Base-by-base conservation (phyloP, 345 rosid genomes). In the Lumnitzera littorea region DNA sequence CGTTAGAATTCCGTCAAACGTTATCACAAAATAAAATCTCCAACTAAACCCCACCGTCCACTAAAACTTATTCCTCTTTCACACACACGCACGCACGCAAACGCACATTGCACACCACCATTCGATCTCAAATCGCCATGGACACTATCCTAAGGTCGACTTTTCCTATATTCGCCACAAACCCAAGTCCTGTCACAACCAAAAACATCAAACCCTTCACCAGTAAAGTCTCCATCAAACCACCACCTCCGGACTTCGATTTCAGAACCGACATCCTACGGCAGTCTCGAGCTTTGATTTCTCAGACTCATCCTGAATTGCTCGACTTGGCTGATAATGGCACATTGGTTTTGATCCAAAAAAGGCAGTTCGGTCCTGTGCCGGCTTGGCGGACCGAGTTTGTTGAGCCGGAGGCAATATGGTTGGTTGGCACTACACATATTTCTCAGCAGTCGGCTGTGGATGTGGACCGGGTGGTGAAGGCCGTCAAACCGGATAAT, bases 311-410 rank as follows among this genome's bases (percentile, higher is more conserved):
- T 67, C 87, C 91, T 0, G 81, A 84, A 53, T 58, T 87, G 65
- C 77, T 71, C 48, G 82, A 87, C 70, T 76, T 86, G 76, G 97
- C 91, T 9, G 84, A 81, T 15, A 67, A 63, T 4, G 91, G 91
- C 14, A 76, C 72, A 15, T 62, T 90, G 31, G 71, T 94, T 23
- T 63, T 90, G 43, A 69, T 84, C 27, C 74, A 83, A 77, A 89
- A 83, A 80, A 63, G 59, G 51, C 78, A 70, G 66, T 87, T 80
- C 55, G 90, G 89, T 15, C 96, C 97, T 1, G 80, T 81, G 16
- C 97, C 89, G 12, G 55, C 84, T 43, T 90, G 99, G 96, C 84
- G 95, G 73, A 67, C 81, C 3, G 85, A 78, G 60, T 86, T 84
- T 54, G 82, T 84, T 7, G 97, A 90, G 66, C 96, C 91, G 15